Evolutionary conservation across 352 stramenopile genomes (phyloP).

Genomic region (Paralagenidium karlingii): DNA sequence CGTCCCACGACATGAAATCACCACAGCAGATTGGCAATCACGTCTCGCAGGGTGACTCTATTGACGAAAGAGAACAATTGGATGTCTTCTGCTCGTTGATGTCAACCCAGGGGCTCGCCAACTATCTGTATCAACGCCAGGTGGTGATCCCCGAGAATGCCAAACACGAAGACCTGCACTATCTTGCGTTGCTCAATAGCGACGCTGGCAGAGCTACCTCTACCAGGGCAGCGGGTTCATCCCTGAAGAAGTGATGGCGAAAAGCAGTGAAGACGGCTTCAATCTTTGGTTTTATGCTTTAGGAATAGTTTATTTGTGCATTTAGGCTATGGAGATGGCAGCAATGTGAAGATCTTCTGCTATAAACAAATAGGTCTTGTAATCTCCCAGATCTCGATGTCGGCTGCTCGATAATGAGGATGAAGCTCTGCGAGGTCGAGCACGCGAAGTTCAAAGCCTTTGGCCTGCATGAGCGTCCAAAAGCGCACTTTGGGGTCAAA

Average conservation of each 20-base stretch:
- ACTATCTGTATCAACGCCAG: conserved; percentile 44
- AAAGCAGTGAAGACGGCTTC: too few relatives aligned
- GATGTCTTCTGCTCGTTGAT: conserved; percentile 74
- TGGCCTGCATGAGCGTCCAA: conserved; percentile 44
- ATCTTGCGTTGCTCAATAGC: conserved; percentile 50
- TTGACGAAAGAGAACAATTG: conserved; percentile 26
- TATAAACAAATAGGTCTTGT: too few relatives aligned
- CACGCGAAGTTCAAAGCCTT: conserved; percentile 32
- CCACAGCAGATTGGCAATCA: background rate
- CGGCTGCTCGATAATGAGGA: conserved; percentile 56
- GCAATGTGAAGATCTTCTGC: too few relatives aligned
- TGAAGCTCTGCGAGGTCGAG: conserved; percentile 48
- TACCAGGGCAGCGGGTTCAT: too few relatives aligned
- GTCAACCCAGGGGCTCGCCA: conserved; percentile 55
- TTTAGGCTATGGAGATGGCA: too few relatives aligned
- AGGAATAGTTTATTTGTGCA: too few relatives aligned
- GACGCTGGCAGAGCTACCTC: conserved; percentile 10
- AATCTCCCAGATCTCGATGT: conserved; percentile 86
- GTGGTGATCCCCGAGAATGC: conserved; percentile 21
- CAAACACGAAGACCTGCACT: conserved; percentile 58
- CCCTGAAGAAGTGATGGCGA: too few relatives aligned
- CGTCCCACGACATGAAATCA: background rate
- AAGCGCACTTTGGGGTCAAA: conserved; percentile 78
- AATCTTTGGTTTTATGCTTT: too few relatives aligned
- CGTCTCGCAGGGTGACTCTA: conserved; percentile 10